phyloP scores from a whole-genome alignment of 345 rosid species.

The Cardamine occulta region DNA sequence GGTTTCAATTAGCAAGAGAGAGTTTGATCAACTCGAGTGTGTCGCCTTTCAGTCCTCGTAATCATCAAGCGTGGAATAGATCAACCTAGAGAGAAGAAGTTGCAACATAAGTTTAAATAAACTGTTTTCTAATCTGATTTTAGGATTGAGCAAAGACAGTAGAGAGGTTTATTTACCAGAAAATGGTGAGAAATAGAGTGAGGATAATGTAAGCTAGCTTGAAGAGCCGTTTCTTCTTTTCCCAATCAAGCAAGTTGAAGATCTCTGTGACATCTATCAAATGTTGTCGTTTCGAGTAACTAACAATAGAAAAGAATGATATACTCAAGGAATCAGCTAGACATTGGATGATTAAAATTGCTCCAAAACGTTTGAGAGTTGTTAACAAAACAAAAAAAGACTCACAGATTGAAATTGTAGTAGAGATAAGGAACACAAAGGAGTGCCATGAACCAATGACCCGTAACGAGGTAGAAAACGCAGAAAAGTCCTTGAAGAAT shows the following conservation, averaged over 20 bases:
- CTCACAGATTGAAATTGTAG: conserved; percentile 72
- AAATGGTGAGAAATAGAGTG: conserved; percentile 74
- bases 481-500: conserved; percentile 56
- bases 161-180: conserved; percentile 59
- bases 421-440: conserved; percentile 64
- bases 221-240: conserved; percentile 88
- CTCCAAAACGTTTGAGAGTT: neutral
- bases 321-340: neutral
- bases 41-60: conserved; percentile 26
- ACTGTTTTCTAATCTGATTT: neutral
- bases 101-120: neutral
- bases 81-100: conserved; percentile 51
- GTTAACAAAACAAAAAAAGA: neutral
- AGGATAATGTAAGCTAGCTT: conserved; percentile 73
- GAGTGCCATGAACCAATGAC: conserved; percentile 74
- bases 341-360: neutral
- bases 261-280: conserved; percentile 94
- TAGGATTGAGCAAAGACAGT: neutral
- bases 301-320: conserved; percentile 28
- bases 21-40: neutral
- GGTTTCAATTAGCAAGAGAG: neutral
- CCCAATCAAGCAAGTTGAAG: conserved; percentile 82
- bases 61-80: conserved; percentile 55
- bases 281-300: conserved; percentile 68
- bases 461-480: conserved; percentile 58